Evolutionary conservation across 306 rosid genomes (phyloP).

Genomic region (Malus fusca): DNA sequence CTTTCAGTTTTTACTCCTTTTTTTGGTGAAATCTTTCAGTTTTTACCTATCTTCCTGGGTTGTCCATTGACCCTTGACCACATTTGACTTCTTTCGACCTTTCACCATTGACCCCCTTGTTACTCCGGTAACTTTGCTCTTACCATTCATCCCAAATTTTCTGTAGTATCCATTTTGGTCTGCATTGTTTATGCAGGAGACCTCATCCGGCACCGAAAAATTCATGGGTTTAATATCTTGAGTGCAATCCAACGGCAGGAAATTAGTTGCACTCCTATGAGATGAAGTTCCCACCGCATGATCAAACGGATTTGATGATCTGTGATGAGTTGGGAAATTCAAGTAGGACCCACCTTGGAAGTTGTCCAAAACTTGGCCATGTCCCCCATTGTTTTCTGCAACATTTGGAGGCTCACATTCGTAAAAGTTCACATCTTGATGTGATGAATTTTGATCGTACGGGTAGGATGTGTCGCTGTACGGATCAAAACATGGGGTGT

Average conservation of each 20-base stretch:
- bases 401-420: slow-evolving; percentile 37
- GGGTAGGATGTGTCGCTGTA: slow-evolving; percentile 20
- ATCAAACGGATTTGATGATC: slow-evolving; percentile 26
- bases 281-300: slow-evolving; percentile 10
- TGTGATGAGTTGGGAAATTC: slow-evolving; percentile 26
- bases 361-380: slow-evolving; percentile 50
- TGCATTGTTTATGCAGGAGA: slow-evolving; percentile 41
- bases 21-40: neutral
- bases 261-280: slow-evolving; percentile 22
- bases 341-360: slow-evolving; percentile 30
- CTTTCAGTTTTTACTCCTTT: neutral
- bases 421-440: slow-evolving; percentile 25
- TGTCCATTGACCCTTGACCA: slow-evolving; percentile 92
- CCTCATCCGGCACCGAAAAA: slow-evolving; percentile 55
- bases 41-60: slow-evolving; percentile 79
- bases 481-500: slow-evolving; percentile 33
- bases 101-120: slow-evolving; percentile 36
- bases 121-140: slow-evolving; percentile 19
- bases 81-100: slow-evolving; percentile 42
- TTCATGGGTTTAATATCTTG: slow-evolving; percentile 40
- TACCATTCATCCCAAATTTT: slow-evolving; percentile 31
- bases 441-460: slow-evolving; percentile 7
- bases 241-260: slow-evolving; percentile 7
- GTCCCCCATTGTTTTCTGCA: slow-evolving; percentile 22
- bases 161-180: slow-evolving; percentile 30